Evolutionary conservation across 345 rosid species (phyloP), one percentile per base, ranked within the genome.

Genomic region (Alliaria petiolata): DNA sequence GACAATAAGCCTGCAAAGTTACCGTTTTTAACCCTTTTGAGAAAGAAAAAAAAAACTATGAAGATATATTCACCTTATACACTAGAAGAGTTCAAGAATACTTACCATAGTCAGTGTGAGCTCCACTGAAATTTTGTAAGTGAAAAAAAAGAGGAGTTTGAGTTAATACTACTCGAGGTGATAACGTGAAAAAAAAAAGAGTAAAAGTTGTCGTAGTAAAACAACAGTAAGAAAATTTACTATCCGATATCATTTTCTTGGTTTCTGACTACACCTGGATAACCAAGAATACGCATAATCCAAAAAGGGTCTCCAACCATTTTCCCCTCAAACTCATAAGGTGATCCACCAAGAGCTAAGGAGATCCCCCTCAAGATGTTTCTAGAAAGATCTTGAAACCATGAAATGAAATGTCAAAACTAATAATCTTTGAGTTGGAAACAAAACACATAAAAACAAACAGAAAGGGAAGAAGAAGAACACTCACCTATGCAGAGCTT

Each of bases 31-130:
- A 57, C 28, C 25, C 12, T 31, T 47, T 8, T 60, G 26, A 63
- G 35, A 60, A n/a, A n/a, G n/a, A n/a, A n/a, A 40, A 16, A 45
- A 22, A 8, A 60, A 5, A 20, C 22, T 26, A 49, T n/a, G 43
- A 62, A 50, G 13, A 53, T 57, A 19, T 33, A 38, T 34, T 47
- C 40, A 31, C 49, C 12, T 22, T 34, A 10, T 54, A 52, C 31
- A 59, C n/a, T 50, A 0, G 11, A n/a, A 0, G 12, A 42, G 26
- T 53, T 35, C 50, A 56, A 3, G 16, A 8, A 36, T 39, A 57
- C 55, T 81, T 83, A 90, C 92, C 95, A 68, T 92, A 88, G 59
- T 92, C 98, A 1, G 96, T 92, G 76, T 82, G 90, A 35, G 89
- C 90, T 79, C 93, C 90, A 35, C 96, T 92, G 38, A 69, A 68